phyloP scores from a whole-genome alignment of 2,329 filamentous ascomycete species.

The Penicillium fuscoglaucum region DNA sequence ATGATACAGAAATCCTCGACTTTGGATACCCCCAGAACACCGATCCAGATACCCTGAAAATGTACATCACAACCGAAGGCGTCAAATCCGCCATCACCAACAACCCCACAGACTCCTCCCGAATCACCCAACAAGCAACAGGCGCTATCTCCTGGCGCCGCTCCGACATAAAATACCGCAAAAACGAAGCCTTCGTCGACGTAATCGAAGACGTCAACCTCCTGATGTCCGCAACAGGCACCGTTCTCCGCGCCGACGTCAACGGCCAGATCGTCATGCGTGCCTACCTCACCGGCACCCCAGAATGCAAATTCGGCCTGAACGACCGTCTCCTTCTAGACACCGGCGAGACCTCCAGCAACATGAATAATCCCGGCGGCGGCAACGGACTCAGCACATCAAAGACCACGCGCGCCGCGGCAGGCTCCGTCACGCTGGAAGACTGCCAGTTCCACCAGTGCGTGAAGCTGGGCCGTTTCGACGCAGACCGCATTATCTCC shows the following conservation, averaged over 20 bases:
- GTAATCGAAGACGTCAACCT: slow-evolving; percentile 99
- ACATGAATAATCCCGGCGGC: slow-evolving; percentile 47
- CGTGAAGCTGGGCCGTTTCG: slow-evolving; percentile 95
- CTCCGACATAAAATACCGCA: slow-evolving; percentile 97
- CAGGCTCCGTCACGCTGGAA: slow-evolving; percentile 91
- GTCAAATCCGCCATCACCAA: slow-evolving; percentile 78
- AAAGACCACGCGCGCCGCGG: slow-evolving; percentile 92
- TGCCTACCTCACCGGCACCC: slow-evolving; percentile 91
- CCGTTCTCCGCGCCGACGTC: slow-evolving; percentile 91
- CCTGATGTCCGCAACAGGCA: slow-evolving; percentile 96
- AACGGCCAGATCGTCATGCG: slow-evolving; percentile 98
- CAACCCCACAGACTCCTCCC: slow-evolving; percentile 80
- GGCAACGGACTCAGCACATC: slow-evolving; percentile 63
- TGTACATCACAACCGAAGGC: slow-evolving; percentile 99
- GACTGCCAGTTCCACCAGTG: slow-evolving; percentile 99
- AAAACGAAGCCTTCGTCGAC: slow-evolving; percentile 99
- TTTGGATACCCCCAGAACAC: slow-evolving; percentile 99
- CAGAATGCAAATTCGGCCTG: slow-evolving; percentile 97
- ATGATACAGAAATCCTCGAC: slow-evolving; percentile 80
- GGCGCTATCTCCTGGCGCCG: slow-evolving; percentile 96
- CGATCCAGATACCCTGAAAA: slow-evolving; percentile 97
- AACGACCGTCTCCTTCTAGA: slow-evolving; percentile 95
- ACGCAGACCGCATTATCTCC: slow-evolving; percentile 92
- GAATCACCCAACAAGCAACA: slow-evolving; percentile 99
- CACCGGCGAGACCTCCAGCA: slow-evolving; percentile 61